Evolutionary conservation across 768 basidiomycete species (phyloP).

Genomic region (Melanogaster broomeanus): DNA sequence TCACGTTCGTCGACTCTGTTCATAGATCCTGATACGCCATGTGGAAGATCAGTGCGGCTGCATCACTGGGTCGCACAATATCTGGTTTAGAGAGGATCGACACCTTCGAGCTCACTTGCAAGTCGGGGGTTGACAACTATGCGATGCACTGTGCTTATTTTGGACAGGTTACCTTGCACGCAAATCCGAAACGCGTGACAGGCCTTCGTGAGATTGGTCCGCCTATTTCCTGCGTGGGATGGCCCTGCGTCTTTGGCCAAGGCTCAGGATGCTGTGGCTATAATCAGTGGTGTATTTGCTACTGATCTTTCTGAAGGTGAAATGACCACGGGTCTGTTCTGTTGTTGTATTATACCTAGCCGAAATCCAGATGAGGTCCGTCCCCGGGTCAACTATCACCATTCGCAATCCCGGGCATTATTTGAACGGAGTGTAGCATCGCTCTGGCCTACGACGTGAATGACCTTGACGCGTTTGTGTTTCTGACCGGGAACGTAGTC

Average conservation of each 20-base stretch:
- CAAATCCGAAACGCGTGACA: constrained; percentile 6
- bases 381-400: constrained; percentile 4
- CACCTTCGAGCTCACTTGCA: constrained; percentile 2
- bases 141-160: neutral
- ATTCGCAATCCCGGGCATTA: constrained; percentile 1
- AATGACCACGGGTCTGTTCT: neutral
- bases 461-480: constrained; percentile 1
- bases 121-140: neutral
- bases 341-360: neutral
- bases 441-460: neutral
- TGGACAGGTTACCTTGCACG: neutral
- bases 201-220: constrained; percentile 5
- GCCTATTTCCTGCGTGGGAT: neutral
- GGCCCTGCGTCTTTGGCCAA: constrained; percentile 5
- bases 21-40: neutral
- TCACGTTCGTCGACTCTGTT: constrained; percentile 5
- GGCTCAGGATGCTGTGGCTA: neutral
- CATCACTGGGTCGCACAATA: constrained; percentile 1
- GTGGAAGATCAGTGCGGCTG: constrained; percentile 8
- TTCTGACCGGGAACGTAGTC: neutral
- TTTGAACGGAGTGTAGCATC: constrained; percentile 1
- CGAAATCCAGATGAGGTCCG: neutral
- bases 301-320: constrained; percentile 4
- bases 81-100: neutral
- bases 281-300: constrained; percentile 3